These are phyloP conservation scores for Xylaria digitata DNA, from an alignment of 2,329 filamentous ascomycete genomes.

Conservation along the genomic window DNA sequence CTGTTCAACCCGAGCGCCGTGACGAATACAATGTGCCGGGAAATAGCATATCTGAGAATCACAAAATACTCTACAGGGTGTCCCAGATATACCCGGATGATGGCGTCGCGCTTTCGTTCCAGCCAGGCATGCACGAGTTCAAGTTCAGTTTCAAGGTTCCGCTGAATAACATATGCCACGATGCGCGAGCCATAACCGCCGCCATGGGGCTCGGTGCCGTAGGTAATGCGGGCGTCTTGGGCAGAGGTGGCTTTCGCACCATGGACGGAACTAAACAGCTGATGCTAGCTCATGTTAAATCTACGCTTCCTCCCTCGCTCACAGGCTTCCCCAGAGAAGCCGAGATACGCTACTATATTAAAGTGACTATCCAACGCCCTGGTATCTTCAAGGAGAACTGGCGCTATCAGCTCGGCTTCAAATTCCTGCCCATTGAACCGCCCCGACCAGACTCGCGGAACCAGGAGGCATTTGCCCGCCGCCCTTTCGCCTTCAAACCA, in stretches of 20 bases:
- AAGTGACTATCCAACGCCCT: slow-evolving; percentile 92
- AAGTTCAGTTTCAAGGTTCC: slow-evolving; percentile 82
- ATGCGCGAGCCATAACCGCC: slow-evolving; percentile 64
- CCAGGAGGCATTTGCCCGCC: slow-evolving; percentile 86
- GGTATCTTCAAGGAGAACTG: slow-evolving; percentile 92
- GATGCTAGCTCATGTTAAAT: slow-evolving; percentile 78
- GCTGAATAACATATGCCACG: slow-evolving; percentile 78
- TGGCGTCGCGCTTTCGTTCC: slow-evolving; percentile 56
- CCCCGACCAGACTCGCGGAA: slow-evolving; percentile 74
- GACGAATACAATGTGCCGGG: slow-evolving; percentile 53
- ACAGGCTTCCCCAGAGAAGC: slow-evolving; percentile 88
- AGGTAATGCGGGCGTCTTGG: slow-evolving; percentile 58
- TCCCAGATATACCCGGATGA: slow-evolving; percentile 77
- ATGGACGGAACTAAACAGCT: slow-evolving; percentile 73
- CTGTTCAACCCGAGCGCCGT: slow-evolving; percentile 61
- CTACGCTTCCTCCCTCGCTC: slow-evolving; percentile 88
- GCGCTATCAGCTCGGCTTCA: slow-evolving; percentile 75
- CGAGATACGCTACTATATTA: slow-evolving; percentile 93
- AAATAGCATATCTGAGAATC: slow-evolving; percentile 66
- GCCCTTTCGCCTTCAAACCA: slow-evolving; percentile 70
- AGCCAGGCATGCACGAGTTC: slow-evolving; percentile 78
- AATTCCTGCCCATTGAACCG: slow-evolving; percentile 92
- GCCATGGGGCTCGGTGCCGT: slow-evolving; percentile 64
- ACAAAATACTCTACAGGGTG: slow-evolving; percentile 81
- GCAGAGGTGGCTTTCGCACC: slow-evolving; percentile 65